These are phyloP conservation scores for Biancaea sappan DNA, from an alignment of 306 rosid genomes.

Conservation along the genomic window DNA sequence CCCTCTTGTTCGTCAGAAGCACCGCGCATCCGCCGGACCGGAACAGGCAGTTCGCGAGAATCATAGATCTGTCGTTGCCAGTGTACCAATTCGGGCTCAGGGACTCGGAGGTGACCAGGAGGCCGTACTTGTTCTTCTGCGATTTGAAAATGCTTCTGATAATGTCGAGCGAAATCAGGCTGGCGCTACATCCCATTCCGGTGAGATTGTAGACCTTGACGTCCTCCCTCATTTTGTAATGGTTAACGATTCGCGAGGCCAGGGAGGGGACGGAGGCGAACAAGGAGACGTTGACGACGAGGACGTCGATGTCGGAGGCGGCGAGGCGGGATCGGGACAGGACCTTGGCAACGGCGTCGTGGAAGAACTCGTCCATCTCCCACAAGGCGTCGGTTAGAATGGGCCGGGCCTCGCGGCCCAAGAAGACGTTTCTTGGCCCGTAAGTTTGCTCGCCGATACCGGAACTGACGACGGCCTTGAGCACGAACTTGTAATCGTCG, in stretches of 20 bases:
- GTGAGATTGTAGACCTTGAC: slow-evolving; percentile 74
- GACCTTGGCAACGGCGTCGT: slow-evolving; percentile 57
- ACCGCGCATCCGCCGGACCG: slow-evolving; percentile 73
- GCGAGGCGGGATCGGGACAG: slow-evolving; percentile 49
- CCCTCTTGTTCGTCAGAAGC: slow-evolving; percentile 68
- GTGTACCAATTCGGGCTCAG: slow-evolving; percentile 87
- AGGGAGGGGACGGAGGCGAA: slow-evolving; percentile 62
- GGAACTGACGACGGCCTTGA: slow-evolving; percentile 84
- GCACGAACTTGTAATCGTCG: slow-evolving; percentile 68
- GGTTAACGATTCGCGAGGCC: slow-evolving; percentile 57
- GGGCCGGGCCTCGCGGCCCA: slow-evolving; percentile 56
- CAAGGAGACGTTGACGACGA: slow-evolving; percentile 85
- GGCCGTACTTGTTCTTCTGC: slow-evolving; percentile 57
- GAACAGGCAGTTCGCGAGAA: slow-evolving; percentile 73
- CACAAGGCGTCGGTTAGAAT: slow-evolving; percentile 46
- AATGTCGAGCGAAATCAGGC: slow-evolving; percentile 70
- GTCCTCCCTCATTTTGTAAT: slow-evolving; percentile 72
- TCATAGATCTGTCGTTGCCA: slow-evolving; percentile 81
- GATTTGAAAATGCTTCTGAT: slow-evolving; percentile 56
- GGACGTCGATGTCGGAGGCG: slow-evolving; percentile 71
- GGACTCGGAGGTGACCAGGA: slow-evolving; percentile 77
- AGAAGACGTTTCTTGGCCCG: slow-evolving; percentile 67
- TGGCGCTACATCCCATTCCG: slow-evolving; percentile 96
- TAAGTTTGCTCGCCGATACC: slow-evolving; percentile 95
- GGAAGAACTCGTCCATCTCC: slow-evolving; percentile 83